Base-by-base conservation (phyloP, 2,329 filamentous ascomycete genomes). In the Pseudophaeomoniella oleicola region DNA sequence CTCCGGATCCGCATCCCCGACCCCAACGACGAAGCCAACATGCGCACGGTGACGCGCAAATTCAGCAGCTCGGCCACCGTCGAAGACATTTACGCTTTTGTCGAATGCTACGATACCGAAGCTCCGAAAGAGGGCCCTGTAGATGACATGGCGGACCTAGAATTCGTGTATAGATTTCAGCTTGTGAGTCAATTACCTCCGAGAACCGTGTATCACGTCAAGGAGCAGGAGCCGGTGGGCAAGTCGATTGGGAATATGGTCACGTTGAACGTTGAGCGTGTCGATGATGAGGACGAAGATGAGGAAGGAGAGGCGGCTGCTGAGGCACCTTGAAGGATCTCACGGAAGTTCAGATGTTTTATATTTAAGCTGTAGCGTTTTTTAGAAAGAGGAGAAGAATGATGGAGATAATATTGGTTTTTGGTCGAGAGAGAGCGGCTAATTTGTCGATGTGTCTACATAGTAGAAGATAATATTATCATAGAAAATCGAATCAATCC, bases 11-110 rank as follows among this genome's bases (percentile, higher is more conserved):
- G 74, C 11, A 58, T 79, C 49, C 63, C 67, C 0, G 32, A 34
- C 14, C 14, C 14, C n/a, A 18, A 34, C 15, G 9, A 18, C n/a
- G 22, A 27, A 27, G 22, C 22, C 22, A 78, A 72, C 3, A 81
- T 75, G 1, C 80, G 84, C 34, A 71, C 87, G 30, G 72, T 94
- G 2, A 72, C 93, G 38, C 72, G 88, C 30, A 73, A 72, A 35
- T 96, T 98, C 54, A 57, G 66, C 0, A 64, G 69, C 1, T 65
- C 74, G n/a, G 74, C 81, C 0, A 67, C 71, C 2, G 64, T 96
- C 27, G 88, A 96, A 53, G 86, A 94, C 50, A 62, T 98, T 4
- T 96, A 96, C 56, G 90, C 88, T 0, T 94, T 93, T 59, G 86
- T 96, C 2, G 90, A 98, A 53, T 96, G 88, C 59, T 79, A 86